Percentiles rank a stretch among this genome's conserved stretches.
Conservation (phyloP, 2,329 filamentous ascomycete genomes). For the Pseudogymnoascus sp. region DNA sequence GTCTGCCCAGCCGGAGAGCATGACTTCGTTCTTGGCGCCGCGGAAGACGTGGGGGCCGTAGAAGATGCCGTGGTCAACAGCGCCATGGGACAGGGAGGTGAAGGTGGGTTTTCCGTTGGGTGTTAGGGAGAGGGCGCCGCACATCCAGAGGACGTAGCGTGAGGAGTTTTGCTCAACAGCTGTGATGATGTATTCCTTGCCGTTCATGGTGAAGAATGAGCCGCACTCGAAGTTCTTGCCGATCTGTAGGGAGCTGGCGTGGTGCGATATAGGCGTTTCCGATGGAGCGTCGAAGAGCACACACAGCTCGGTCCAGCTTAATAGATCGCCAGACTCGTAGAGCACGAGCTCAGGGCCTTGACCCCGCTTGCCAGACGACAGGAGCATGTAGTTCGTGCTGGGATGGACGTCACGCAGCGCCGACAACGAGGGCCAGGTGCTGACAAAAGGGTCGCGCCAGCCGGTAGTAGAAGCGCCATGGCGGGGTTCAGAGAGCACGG, state of each 20-base stretch:
- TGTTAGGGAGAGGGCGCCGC: neutral
- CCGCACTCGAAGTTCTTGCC: constrained; percentile 21
- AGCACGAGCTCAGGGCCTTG: constrained; percentile 15
- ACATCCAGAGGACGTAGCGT: neutral
- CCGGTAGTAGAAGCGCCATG: constrained; percentile 15
- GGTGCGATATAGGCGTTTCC: constrained; percentile 11
- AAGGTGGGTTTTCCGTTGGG: constrained; percentile 15
- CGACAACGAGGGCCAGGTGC: constrained; percentile 15
- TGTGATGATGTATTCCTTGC: constrained; percentile 17
- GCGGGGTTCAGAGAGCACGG: constrained; percentile 15
- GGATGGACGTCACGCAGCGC: constrained; percentile 7
- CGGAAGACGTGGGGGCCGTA: constrained; percentile 20
- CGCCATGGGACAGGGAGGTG: constrained; percentile 15
- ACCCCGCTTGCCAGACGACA: constrained; percentile 16
- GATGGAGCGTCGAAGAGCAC: constrained; percentile 14
- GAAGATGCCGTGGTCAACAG: constrained; percentile 16
- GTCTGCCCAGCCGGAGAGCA: constrained; percentile 19
- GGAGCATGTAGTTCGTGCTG: constrained; percentile 18
- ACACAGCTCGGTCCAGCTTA: constrained; percentile 16
- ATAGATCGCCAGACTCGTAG: constrained; percentile 16
- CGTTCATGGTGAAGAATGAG: constrained; percentile 18
- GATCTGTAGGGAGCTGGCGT: constrained; percentile 12
- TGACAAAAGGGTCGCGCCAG: constrained; percentile 20
- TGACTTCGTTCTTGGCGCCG: constrained; percentile 14
- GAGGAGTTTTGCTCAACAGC: constrained; percentile 10